Percentiles rank a stretch among this genome's conserved stretches.
These are phyloP conservation scores for Calonectria hongkongensis DNA, from an alignment of 2,329 filamentous ascomycete genomes.

Conservation along the genomic window DNA sequence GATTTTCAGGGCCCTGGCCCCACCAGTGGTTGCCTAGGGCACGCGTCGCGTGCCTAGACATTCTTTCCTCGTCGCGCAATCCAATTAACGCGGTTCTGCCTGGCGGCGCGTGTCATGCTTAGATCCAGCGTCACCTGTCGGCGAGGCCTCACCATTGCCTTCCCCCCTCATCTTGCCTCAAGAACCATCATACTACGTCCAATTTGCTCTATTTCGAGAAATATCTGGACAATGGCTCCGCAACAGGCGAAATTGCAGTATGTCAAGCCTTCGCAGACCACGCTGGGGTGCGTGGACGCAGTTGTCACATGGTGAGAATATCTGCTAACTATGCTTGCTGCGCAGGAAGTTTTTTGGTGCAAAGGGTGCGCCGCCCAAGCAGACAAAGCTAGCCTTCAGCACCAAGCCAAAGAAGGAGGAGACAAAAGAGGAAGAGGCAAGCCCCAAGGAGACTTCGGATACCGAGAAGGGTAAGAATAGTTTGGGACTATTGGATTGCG, in stretches of 20 bases:
- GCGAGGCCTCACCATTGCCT: conserved; percentile 46
- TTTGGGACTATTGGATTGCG: conserved; percentile 22
- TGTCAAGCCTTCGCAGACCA: conserved; percentile 84
- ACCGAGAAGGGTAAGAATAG: conserved; percentile 60
- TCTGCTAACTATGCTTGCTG: conserved; percentile 29
- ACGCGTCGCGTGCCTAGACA: conserved; percentile 50
- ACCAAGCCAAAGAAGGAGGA: conserved; percentile 70
- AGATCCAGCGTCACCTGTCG: conserved; percentile 47
- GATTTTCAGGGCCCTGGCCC: too few relatives aligned
- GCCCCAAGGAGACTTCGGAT: conserved; percentile 62
- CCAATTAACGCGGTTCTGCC: conserved; percentile 65
- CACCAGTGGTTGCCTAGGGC: not conserved
- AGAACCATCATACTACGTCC: conserved; percentile 36
- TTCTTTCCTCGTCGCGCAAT: conserved; percentile 47
- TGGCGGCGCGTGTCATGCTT: conserved; percentile 61
- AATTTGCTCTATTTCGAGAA: conserved; percentile 32
- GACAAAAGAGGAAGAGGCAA: conserved; percentile 53
- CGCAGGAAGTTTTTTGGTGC: conserved; percentile 89
- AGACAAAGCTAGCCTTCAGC: conserved; percentile 87
- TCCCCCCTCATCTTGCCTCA: conserved; percentile 40
- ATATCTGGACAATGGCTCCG: conserved; percentile 64
- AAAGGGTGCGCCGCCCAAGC: conserved; percentile 76
- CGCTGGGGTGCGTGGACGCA: conserved; percentile 77
- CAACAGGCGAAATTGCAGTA: conserved; percentile 94
- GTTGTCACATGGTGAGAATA: not conserved